Conservation (phyloP, 179 eudicot species). For the Pouteria campechiana region DNA sequence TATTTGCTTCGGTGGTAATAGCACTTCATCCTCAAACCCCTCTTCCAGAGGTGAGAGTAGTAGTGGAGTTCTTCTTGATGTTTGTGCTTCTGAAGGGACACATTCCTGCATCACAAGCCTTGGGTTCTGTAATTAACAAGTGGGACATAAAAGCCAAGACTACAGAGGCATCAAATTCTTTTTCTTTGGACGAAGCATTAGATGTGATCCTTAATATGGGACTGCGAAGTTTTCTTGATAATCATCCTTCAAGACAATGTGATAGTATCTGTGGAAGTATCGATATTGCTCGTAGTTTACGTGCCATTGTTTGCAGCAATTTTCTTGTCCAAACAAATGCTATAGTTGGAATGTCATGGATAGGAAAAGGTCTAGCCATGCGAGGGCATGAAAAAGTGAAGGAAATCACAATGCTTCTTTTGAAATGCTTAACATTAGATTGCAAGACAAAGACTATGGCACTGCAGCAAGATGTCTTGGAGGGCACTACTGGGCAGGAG, state of each 20-base stretch:
- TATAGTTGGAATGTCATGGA: constrained; percentile 73
- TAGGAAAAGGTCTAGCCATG: constrained; percentile 89
- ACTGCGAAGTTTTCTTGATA: constrained; percentile 17
- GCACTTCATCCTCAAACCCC: constrained; percentile 65
- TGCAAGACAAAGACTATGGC: constrained; percentile 13
- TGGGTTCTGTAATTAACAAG: constrained; percentile 85
- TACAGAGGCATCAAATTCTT: constrained; percentile 16
- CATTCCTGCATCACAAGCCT: constrained; percentile 82
- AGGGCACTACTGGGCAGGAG: constrained; percentile 18
- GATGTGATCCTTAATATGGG: constrained; percentile 33
- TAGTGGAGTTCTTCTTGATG: constrained; percentile 35
- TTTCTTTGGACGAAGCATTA: constrained; percentile 48
- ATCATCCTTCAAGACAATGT: constrained; percentile 12
- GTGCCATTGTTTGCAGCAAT: constrained; percentile 2
- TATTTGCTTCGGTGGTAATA: constrained; percentile 71
- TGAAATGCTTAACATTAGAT: constrained; percentile 42
- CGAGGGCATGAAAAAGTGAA: constrained; percentile 81
- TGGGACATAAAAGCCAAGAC: constrained; percentile 28
- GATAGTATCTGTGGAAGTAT: constrained; percentile 9
- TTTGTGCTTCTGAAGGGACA: constrained; percentile 41
- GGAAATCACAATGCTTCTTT: constrained; percentile 50
- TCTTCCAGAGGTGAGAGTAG: constrained; percentile 24
- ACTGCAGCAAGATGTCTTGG: constrained; percentile 14
- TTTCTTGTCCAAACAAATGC: constrained; percentile 20
- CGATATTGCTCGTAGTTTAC: constrained; percentile 13